These are phyloP conservation scores for Herpomyces periplanetae DNA, from an alignment of 2,329 filamentous ascomycete genomes.

Conservation along the genomic window DNA sequence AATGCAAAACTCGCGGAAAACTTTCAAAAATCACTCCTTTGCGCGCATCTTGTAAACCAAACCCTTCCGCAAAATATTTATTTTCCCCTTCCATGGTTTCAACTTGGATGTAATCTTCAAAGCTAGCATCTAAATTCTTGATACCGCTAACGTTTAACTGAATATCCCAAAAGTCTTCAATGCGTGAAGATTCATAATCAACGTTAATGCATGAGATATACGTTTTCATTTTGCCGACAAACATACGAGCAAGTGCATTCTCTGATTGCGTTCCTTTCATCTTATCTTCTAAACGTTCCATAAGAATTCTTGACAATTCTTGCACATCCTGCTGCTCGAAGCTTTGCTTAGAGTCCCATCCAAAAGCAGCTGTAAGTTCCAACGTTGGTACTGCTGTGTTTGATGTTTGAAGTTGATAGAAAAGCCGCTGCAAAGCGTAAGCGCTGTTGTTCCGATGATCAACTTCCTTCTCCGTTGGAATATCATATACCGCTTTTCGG, in stretches of 20 bases:
- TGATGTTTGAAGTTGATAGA: conserved; percentile 73
- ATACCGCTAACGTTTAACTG: conserved; percentile 87
- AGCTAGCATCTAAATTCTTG: conserved; percentile 66
- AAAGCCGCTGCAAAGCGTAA: conserved; percentile 65
- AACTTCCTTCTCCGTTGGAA: conserved; percentile 55
- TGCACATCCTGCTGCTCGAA: conserved; percentile 98
- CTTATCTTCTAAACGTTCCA: conserved; percentile 81
- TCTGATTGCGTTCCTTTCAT: conserved; percentile 91
- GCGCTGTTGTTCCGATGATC: conserved; percentile 43
- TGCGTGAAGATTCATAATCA: conserved; percentile 69
- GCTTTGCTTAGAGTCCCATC: conserved; percentile 88
- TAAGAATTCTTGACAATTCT: conserved; percentile 72
- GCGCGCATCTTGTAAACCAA: conserved; percentile 74
- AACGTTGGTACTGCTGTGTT: conserved; percentile 48
- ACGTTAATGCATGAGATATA: conserved; percentile 98
- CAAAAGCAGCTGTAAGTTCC: conserved; percentile 80
- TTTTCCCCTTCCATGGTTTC: conserved; percentile 94
- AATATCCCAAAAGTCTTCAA: conserved; percentile 96
- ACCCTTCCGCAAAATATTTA: conserved; percentile 74
- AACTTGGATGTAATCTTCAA: conserved; percentile 78
- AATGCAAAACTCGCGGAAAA: conserved; percentile 67
- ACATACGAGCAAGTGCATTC: conserved; percentile 54
- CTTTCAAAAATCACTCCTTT: conserved; percentile 91
- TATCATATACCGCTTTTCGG: conserved; percentile 88
- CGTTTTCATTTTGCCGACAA: conserved; percentile 90